Evolutionary conservation across 164 flowering plant species (phyloP), one percentile per base, ranked within the genome.

Genomic region (Saururus chinensis): DNA sequence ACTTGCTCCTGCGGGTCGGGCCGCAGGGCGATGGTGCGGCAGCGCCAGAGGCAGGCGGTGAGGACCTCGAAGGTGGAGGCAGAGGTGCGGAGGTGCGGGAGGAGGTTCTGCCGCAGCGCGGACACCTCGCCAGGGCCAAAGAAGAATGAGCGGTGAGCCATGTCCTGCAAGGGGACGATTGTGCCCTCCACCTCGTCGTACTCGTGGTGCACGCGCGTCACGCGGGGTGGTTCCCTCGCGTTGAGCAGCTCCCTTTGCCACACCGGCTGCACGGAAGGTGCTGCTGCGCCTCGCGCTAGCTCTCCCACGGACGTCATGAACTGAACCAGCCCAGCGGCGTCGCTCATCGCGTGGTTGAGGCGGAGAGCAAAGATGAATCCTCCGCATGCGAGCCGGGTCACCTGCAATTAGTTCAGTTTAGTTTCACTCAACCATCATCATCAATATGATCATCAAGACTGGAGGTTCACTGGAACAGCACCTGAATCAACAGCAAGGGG

Each of bases 371-470:
- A 60, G 30, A 69, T 60, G 68, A 76, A 73, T 9, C 80, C 83
- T 7, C 83, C 83, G 30, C 83, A 80, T 11, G n/a, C 51, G 5
- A 79, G 59, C 4, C 80, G 71, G 19, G 88, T 85, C 51, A 83
- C 84, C 91, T 81, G 9, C 4, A 53, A 40, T 6, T 40, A 40
- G 8, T 6, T 40, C 6, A 6, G 42, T 40, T 6, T 11, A 6
- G 6, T 40, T 40, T 40, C 42, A 40, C 11, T 40, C 23, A 17
- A 9, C 12, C 37, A n/a, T 23, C 26, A 45, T 65, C 56, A 1
- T 57, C 37, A 0, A 61, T 49, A 7, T 56, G 53, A 2, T 69
- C 71, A 41, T 41, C 0, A 8, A 2, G 8, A 66, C 67, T 60
- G 62, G 74, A 54, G n/a, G n/a, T n/a, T n/a, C n/a, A n/a, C n/a